A percentile compares a stretch with the other conserved stretches of the same genome.
Evolutionary conservation across 2,329 filamentous ascomycete genomes (phyloP).

Genomic region (Didymella glomerata): DNA sequence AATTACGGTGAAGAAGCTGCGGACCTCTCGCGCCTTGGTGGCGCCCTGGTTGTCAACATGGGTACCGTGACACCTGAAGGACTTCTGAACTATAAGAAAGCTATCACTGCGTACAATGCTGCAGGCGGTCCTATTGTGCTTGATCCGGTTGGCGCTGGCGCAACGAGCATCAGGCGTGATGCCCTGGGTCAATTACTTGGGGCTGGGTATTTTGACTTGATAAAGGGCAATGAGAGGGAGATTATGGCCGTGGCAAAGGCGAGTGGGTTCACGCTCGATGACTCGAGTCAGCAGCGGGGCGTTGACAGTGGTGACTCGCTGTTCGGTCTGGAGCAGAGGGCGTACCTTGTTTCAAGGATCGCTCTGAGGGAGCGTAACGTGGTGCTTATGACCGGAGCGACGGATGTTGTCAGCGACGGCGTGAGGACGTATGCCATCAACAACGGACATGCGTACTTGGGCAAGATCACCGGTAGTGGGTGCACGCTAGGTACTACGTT

Average conservation of each 20-base stretch:
- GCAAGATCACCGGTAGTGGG: conserved; percentile 75
- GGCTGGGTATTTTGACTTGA: conserved; percentile 80
- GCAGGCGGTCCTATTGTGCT: conserved; percentile 78
- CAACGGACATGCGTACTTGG: conserved; percentile 79
- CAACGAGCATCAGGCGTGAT: conserved; percentile 75
- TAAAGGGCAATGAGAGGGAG: conserved; percentile 95
- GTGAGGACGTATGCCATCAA: conserved; percentile 69
- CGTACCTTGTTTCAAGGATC: conserved; percentile 69
- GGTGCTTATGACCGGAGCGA: conserved; percentile 81
- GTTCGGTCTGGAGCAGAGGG: conserved; percentile 64
- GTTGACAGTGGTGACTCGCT: conserved; percentile 77
- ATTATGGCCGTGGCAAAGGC: conserved; percentile 71
- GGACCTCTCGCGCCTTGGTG: conserved; percentile 80
- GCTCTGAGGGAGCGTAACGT: conserved; percentile 74
- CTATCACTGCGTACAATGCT: conserved; percentile 82
- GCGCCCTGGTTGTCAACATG: conserved; percentile 91
- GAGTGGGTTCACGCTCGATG: conserved; percentile 59
- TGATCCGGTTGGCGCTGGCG: conserved; percentile 90
- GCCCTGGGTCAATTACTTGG: conserved; percentile 76
- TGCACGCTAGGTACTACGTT: conserved; percentile 86
- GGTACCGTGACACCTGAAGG: conserved; percentile 84
- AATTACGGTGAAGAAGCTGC: conserved; percentile 82
- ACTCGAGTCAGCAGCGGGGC: conserved; percentile 71
- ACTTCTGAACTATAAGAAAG: conserved; percentile 74
- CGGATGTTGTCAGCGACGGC: conserved; percentile 82